Conservation (phyloP, 2,329 filamentous ascomycete genomes). For the Pezicula carpinea region DNA sequence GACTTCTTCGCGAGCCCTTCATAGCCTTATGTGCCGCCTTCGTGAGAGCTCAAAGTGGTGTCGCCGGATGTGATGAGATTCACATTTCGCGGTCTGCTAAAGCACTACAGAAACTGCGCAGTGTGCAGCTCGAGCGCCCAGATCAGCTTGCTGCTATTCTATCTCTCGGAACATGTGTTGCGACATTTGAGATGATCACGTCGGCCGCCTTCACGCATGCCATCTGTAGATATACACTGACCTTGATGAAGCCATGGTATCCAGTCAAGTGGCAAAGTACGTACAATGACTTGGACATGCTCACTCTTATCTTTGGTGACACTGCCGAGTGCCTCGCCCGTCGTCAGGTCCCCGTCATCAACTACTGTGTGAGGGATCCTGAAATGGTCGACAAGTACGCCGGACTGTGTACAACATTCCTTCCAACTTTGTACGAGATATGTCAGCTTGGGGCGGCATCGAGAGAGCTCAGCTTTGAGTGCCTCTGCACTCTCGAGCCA, state of each 20-base stretch:
- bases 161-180: not conserved
- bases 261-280: slow-evolving; percentile 19
- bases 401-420: slow-evolving; percentile 25
- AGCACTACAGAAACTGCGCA: not conserved
- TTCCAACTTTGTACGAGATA: slow-evolving; percentile 30
- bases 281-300: slow-evolving; percentile 23
- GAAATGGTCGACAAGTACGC: slow-evolving; percentile 26
- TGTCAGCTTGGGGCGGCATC: slow-evolving; percentile 7
- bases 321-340: slow-evolving; percentile 27
- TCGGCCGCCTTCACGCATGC: slow-evolving; percentile 19
- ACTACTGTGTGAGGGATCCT: slow-evolving; percentile 14
- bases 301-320: slow-evolving; percentile 28
- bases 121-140: not conserved
- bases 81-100: not conserved
- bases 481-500: slow-evolving; percentile 7
- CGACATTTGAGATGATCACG: slow-evolving; percentile 20
- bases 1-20: not conserved
- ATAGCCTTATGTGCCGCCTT: not conserved
- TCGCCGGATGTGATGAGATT: not conserved
- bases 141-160: not conserved
- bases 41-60: not conserved
- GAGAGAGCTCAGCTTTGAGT: slow-evolving; percentile 17
- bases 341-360: slow-evolving; percentile 28
- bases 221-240: slow-evolving; percentile 26
- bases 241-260: slow-evolving; percentile 26